Percentiles rank a stretch among this genome's conserved stretches.
Evolutionary conservation across 164 flowering plant genomes (phyloP).

Genomic region (Umbellularia californica): DNA sequence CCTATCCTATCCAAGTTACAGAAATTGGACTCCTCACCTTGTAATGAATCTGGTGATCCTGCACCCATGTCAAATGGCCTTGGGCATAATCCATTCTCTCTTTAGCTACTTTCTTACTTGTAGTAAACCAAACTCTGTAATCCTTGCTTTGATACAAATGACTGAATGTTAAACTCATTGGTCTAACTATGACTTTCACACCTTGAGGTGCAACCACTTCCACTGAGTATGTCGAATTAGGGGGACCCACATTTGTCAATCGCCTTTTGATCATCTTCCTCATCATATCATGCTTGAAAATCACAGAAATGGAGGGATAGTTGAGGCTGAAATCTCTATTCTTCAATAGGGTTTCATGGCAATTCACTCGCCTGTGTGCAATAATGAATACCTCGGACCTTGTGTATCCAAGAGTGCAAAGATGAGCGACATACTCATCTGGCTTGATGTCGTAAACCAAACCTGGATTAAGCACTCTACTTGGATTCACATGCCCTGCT

Average conservation of each 20-base stretch:
- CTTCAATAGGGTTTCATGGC: constrained; percentile 39
- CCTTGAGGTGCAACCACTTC: constrained; percentile 71
- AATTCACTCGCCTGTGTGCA: constrained; percentile 70
- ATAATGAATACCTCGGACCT: constrained; percentile 56
- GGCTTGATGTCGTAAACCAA: constrained; percentile 71
- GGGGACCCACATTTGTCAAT: constrained; percentile 75
- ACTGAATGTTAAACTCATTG: constrained; percentile 48
- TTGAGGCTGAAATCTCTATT: constrained; percentile 75
- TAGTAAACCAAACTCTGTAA: constrained; percentile 56
- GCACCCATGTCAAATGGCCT: constrained; percentile 76
- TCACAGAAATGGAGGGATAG: constrained; percentile 77
- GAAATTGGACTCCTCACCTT: constrained; percentile 78
- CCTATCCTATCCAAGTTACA: constrained; percentile 58
- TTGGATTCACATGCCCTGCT: constrained; percentile 87
- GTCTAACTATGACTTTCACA: constrained; percentile 59
- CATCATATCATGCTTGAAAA: constrained; percentile 47
- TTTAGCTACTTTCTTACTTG: constrained; percentile 33
- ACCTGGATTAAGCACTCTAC: constrained; percentile 72
- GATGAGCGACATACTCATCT: constrained; percentile 64
- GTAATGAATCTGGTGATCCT: constrained; percentile 25
- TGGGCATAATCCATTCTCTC: constrained; percentile 28
- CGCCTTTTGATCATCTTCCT: constrained; percentile 43
- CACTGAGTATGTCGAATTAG: constrained; percentile 69
- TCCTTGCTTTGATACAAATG: constrained; percentile 47
- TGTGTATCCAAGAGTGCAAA: constrained; percentile 67